A percentile compares a stretch with the other conserved stretches of the same genome.
Conservation (phyloP, 495 filamentous ascomycete genomes). For the Penicillium cosmopolitanum region DNA sequence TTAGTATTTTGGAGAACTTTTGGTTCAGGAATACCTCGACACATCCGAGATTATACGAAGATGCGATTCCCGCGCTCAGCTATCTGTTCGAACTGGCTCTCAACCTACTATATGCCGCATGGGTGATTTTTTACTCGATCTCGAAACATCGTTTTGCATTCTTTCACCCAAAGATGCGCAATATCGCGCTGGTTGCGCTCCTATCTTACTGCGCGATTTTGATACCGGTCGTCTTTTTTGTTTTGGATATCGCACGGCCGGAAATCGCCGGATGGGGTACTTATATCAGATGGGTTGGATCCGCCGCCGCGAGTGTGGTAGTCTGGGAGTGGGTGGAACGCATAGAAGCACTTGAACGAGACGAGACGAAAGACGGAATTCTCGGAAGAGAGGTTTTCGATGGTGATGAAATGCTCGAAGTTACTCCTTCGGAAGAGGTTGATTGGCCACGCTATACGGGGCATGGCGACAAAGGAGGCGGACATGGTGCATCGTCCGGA, state of each 20-base stretch:
- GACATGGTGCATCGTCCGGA: slow-evolving; percentile 44
- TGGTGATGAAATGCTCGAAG: slow-evolving; percentile 92
- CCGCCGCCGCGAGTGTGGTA: slow-evolving; percentile 91
- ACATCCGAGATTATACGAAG: slow-evolving; percentile 73
- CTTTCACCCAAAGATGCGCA: slow-evolving; percentile 90
- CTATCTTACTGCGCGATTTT: slow-evolving; percentile 79
- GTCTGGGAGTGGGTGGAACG: slow-evolving; percentile 99
- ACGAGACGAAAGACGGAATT: slow-evolving; percentile 95
- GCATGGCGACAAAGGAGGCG: slow-evolving; percentile 42
- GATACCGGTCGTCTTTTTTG: slow-evolving; percentile 94
- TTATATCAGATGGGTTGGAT: slow-evolving; percentile 97
- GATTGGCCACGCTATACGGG: slow-evolving; percentile 52
- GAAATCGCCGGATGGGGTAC: slow-evolving; percentile 94
- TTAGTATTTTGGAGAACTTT: slow-evolving; percentile 88
- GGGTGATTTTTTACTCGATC: slow-evolving; percentile 93
- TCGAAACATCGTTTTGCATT: slow-evolving; percentile 93
- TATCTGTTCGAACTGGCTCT: slow-evolving; percentile 93
- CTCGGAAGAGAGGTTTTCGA: slow-evolving; percentile 94
- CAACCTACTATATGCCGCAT: slow-evolving; percentile 87
- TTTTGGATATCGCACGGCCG: slow-evolving; percentile 86
- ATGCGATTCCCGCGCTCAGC: slow-evolving; percentile 89
- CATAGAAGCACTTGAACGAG: slow-evolving; percentile 94
- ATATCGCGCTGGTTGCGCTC: slow-evolving; percentile 82
- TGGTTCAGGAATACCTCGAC: slow-evolving; percentile 58
- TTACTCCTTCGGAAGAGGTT: slow-evolving; percentile 64